These are phyloP conservation scores for Salicornia ramosissima DNA, from an alignment of 148 eudicot genomes.

Conservation along the genomic window DNA sequence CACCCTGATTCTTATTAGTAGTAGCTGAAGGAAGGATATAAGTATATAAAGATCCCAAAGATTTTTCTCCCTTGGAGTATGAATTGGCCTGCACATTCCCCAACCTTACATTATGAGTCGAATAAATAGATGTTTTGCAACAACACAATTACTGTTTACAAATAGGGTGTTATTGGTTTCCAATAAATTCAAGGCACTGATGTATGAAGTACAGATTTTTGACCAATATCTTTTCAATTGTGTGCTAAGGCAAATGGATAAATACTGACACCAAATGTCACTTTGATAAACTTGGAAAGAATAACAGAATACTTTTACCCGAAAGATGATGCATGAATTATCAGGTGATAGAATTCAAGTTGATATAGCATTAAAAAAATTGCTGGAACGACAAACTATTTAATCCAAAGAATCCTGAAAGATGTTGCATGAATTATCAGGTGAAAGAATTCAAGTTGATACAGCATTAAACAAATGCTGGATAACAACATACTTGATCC, in stretches of 20 bases:
- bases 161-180: background rate
- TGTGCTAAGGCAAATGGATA: background rate
- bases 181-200: background rate
- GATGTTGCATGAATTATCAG: background rate
- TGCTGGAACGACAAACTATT: too few relatives aligned
- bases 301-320: too few relatives aligned
- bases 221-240: background rate
- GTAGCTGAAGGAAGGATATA: constrained; percentile 47
- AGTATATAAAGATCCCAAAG: constrained; percentile 56
- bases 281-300: too few relatives aligned
- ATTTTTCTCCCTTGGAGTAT: constrained; percentile 39
- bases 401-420: too few relatives aligned
- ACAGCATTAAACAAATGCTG: background rate
- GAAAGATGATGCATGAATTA: background rate
- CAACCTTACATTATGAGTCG: background rate
- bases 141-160: background rate
- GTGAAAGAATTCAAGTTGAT: background rate
- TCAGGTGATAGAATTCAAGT: background rate
- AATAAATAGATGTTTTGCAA: background rate
- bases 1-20: constrained; percentile 30
- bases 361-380: background rate
- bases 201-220: background rate
- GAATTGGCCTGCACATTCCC: constrained; percentile 54
- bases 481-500: too few relatives aligned
- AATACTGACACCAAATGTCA: too few relatives aligned